Evolutionary conservation across 1,284 basidiomycete genomes (phyloP).

Genomic region (Trametes polyzona): DNA sequence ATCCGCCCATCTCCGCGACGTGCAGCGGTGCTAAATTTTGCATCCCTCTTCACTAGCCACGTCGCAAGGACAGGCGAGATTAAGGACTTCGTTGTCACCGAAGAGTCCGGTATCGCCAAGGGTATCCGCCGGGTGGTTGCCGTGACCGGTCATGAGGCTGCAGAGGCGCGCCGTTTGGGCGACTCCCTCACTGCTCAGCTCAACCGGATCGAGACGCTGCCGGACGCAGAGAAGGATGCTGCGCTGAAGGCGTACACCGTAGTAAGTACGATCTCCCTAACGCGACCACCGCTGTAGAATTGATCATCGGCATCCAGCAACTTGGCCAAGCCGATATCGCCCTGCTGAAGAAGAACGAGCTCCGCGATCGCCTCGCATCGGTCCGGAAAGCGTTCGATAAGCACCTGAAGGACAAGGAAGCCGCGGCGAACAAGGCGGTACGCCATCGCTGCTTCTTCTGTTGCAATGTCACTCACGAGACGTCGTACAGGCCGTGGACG

Average conservation of each 20-base stretch:
- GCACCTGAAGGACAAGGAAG: constrained; percentile 82
- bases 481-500: constrained; percentile 67
- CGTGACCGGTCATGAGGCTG: constrained; percentile 93
- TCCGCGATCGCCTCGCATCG: constrained; percentile 75
- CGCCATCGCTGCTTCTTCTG: constrained; percentile 23
- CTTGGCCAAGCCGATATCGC: constrained; percentile 92
- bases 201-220: constrained; percentile 63
- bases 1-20: not conserved
- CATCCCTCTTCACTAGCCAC: constrained; percentile 56
- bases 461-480: not conserved
- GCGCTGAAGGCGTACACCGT: constrained; percentile 82
- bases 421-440: constrained; percentile 81
- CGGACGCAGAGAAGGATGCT: constrained; percentile 85
- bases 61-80: constrained; percentile 96
- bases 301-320: constrained; percentile 55
- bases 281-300: not conserved
- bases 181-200: constrained; percentile 69
- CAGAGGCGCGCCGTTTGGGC: constrained; percentile 77
- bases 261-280: constrained; percentile 49
- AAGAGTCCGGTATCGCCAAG: constrained; percentile 98
- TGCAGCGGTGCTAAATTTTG: constrained; percentile 1
- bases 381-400: constrained; percentile 88
- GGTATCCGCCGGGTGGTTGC: constrained; percentile 95
- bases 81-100: constrained; percentile 92
- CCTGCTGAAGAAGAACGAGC: constrained; percentile 78